These are phyloP conservation scores for Calonectria multiphialidica DNA, from an alignment of 2,329 filamentous ascomycete species.

Conservation along the genomic window DNA sequence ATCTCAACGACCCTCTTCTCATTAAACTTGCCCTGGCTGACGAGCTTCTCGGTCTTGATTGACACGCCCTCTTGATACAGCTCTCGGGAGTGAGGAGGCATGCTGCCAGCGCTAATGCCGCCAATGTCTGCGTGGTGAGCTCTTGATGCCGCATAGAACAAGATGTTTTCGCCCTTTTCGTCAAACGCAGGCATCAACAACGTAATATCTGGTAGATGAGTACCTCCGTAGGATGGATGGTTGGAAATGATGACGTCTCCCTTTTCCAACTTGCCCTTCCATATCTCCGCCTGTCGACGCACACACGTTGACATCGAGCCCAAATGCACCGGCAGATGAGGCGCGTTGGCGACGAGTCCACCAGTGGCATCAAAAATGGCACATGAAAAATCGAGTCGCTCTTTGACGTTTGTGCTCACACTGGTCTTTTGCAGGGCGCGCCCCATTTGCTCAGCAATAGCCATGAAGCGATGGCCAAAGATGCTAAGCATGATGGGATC, in stretches of 20 bases:
- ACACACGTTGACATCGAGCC: conserved; percentile 89
- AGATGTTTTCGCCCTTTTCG: conserved; percentile 72
- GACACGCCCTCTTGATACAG: conserved; percentile 73
- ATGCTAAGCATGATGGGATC: conserved; percentile 85
- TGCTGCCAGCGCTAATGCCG: conserved; percentile 83
- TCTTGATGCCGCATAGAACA: conserved; percentile 85
- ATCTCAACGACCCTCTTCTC: conserved; percentile 81
- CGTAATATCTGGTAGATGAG: conserved; percentile 85
- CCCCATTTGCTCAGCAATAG: conserved; percentile 88
- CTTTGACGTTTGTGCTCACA: conserved; percentile 85
- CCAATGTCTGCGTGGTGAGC: conserved; percentile 90
- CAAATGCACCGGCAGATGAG: conserved; percentile 84
- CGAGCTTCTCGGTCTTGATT: conserved; percentile 76
- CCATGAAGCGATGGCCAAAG: conserved; percentile 88
- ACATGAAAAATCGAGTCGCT: conserved; percentile 85
- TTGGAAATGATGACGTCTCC: conserved; percentile 89
- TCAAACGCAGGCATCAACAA: conserved; percentile 85
- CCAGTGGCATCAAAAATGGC: conserved; percentile 83
- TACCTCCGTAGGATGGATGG: conserved; percentile 86
- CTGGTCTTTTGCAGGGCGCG: conserved; percentile 83
- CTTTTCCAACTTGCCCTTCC: conserved; percentile 80
- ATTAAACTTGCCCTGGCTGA: conserved; percentile 82
- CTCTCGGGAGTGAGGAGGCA: conserved; percentile 80
- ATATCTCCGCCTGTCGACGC: conserved; percentile 81
- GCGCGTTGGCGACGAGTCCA: conserved; percentile 82